Conservation (phyloP, 495 filamentous ascomycete genomes). For the Penicillium salamii region DNA sequence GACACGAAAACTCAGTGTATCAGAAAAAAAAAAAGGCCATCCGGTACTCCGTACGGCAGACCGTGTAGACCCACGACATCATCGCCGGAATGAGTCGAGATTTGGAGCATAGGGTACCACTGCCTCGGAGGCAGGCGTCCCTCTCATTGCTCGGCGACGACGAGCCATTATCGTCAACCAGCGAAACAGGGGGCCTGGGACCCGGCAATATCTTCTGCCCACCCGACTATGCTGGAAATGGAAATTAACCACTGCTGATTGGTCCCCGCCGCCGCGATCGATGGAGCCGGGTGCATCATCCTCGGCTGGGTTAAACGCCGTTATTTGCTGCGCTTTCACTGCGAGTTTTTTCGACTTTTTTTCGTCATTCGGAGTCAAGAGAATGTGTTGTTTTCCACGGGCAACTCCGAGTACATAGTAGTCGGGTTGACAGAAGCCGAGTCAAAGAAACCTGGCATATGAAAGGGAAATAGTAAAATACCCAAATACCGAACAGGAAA, state of each 20-base stretch:
- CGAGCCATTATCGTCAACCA: conserved; percentile 7
- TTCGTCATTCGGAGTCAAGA: conserved; percentile 24
- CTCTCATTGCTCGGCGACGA: conserved; percentile 14
- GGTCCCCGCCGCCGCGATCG: conserved; percentile 25
- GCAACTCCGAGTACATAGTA: conserved; percentile 5
- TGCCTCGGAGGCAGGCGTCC: conserved; percentile 3
- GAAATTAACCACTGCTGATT: conserved; percentile 28
- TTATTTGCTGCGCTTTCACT: conserved; percentile 19
- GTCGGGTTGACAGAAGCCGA: conserved; percentile 20
- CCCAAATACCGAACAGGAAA: not conserved
- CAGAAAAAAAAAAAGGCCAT: not conserved
- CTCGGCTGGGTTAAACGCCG: conserved; percentile 33
- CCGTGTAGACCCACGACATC: not conserved
- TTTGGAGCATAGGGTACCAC: conserved; percentile 6
- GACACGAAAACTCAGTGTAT: not conserved
- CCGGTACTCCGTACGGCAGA: too few relatives aligned
- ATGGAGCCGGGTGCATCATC: conserved; percentile 26
- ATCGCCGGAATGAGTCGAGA: not conserved
- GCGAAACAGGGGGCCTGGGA: conserved; percentile 11
- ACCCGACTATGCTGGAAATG: conserved; percentile 20
- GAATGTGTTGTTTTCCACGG: not conserved
- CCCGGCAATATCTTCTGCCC: conserved; percentile 42
- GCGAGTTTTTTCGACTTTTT: conserved; percentile 21
- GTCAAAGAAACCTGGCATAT: not conserved
- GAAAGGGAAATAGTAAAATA: not conserved